phyloP scores from a whole-genome alignment of 345 rosid genomes.

The Hibiscus tridactylites region DNA sequence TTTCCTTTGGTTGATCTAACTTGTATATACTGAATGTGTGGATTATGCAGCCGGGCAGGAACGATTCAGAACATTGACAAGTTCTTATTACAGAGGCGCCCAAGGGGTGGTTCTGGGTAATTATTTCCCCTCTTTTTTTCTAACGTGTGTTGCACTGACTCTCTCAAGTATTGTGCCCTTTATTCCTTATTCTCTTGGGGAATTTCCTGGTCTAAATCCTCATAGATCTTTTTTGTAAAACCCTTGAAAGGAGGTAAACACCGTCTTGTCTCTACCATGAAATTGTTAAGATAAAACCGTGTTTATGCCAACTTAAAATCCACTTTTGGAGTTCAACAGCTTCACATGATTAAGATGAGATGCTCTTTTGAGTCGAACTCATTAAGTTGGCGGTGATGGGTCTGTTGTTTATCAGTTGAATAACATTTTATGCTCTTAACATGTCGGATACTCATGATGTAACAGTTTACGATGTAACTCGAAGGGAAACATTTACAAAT shows the following conservation, averaged over 20 bases:
- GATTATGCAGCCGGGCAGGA: constrained; percentile 46
- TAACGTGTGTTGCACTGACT: neutral
- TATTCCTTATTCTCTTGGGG: neutral
- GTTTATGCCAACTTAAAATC: neutral
- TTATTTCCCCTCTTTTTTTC: neutral
- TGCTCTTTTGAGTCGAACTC: neutral
- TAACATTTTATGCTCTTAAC: neutral
- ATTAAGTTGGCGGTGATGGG: neutral
- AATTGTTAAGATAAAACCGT: neutral
- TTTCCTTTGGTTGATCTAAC: neutral
- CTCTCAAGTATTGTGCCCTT: neutral
- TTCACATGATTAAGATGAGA: neutral
- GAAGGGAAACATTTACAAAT: constrained; percentile 63
- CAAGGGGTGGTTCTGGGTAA: constrained; percentile 44
- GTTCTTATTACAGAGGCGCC: constrained; percentile 46
- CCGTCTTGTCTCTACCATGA: neutral
- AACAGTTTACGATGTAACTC: constrained; percentile 63
- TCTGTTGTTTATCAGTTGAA: neutral
- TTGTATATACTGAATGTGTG: neutral
- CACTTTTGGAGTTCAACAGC: neutral
- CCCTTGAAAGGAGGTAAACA: neutral
- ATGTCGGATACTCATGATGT: neutral
- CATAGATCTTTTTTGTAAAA: neutral
- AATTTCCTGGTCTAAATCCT: neutral
- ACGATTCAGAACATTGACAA: constrained; percentile 44